phyloP scores from a whole-genome alignment of 345 rosid species.

The Syzygium aqueum region DNA sequence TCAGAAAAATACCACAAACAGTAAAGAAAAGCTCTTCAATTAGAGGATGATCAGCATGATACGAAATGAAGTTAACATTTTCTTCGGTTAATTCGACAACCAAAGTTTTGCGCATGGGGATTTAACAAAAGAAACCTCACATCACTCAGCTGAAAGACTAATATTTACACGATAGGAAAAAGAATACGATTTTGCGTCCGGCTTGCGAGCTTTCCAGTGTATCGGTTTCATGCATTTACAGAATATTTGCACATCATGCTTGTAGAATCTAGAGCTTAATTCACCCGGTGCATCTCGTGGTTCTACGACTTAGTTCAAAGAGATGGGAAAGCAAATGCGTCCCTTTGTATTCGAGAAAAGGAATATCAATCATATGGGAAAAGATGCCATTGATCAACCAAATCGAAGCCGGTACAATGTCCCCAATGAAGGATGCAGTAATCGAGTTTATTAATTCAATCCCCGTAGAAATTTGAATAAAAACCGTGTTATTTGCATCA shows the following conservation, averaged over 20 bases:
- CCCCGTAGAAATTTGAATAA: not conserved
- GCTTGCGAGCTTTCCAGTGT: not conserved
- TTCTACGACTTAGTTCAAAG: not conserved
- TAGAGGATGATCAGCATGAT: not conserved
- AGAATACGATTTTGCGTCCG: not conserved
- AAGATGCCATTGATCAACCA: not conserved
- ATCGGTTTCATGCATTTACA: not conserved
- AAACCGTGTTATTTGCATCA: not conserved
- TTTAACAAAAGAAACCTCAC: not conserved
- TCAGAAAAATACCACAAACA: not conserved
- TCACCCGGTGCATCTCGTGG: not conserved
- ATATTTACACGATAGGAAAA: not conserved
- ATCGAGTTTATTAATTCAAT: not conserved
- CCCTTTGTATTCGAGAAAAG: not conserved
- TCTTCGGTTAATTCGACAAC: not conserved
- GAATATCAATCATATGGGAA: not conserved
- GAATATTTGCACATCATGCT: not conserved
- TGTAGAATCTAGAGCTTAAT: not conserved
- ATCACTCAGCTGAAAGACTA: rapidly evolving
- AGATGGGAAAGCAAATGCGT: not conserved
- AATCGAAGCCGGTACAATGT: not conserved
- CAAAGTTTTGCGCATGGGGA: not conserved
- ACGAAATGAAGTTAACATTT: not conserved
- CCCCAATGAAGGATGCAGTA: not conserved
- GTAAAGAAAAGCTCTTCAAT: not conserved